Percentiles rank a stretch among this genome's conserved stretches.
Evolutionary conservation across 176 grass and related monocot species (phyloP).

Genomic region (Hordeum marinum): DNA sequence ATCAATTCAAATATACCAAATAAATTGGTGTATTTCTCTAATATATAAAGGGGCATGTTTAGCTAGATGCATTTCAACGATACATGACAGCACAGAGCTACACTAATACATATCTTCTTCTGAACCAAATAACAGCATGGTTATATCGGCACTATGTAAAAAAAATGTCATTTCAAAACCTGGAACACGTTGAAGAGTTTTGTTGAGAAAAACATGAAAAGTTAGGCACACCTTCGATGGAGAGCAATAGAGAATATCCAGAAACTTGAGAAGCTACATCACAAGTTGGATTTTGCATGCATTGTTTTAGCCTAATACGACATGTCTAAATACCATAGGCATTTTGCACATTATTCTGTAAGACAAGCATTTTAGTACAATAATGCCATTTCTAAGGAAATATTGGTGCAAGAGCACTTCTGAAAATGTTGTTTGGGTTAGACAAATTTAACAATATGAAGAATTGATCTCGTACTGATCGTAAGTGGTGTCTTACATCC

Average conservation of each 20-base stretch:
- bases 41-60: background rate
- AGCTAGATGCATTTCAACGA: background rate
- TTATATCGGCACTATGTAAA: background rate
- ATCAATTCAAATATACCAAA: conserved; percentile 9
- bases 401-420: background rate
- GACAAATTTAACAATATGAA: conserved; percentile 6
- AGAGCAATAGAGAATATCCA: background rate
- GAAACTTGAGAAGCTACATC: background rate
- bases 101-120: background rate
- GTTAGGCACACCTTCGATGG: background rate
- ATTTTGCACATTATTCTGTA: background rate
- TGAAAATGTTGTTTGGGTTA: background rate
- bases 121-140: conserved; percentile 10
- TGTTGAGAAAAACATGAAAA: background rate
- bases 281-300: background rate
- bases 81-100: background rate
- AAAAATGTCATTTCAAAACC: background rate
- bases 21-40: background rate
- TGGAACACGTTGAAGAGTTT: background rate
- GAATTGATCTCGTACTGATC: background rate
- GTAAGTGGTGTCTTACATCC: background rate
- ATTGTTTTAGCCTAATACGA: background rate
- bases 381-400: conserved; percentile 3
- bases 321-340: conserved; percentile 11
- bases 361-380: background rate